A percentile compares a stretch with the other conserved stretches of the same genome.
These are phyloP conservation scores for Myotisia sp. DNA, from an alignment of 2,329 filamentous ascomycete species.

Conservation along the genomic window DNA sequence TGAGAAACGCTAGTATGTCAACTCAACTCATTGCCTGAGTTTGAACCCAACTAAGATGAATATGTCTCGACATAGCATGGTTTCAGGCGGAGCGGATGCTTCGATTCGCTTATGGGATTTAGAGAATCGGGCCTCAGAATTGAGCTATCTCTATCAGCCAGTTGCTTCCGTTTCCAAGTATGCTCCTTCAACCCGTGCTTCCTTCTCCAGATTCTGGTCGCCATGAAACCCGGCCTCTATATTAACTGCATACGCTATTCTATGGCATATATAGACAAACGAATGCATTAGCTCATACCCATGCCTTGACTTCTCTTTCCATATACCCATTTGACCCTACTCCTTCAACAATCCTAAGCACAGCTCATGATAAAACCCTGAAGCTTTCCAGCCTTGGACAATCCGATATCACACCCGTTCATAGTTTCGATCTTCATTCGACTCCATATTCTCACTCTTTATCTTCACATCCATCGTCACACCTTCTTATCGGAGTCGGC, in stretches of 20 bases:
- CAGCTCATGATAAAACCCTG: constrained; percentile 33
- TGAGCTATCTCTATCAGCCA: constrained; percentile 41
- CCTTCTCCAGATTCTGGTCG: too few relatives aligned
- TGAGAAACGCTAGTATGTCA: constrained; percentile 54
- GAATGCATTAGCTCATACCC: constrained; percentile 28
- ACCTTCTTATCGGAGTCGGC: constrained; percentile 69
- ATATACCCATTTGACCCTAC: constrained; percentile 36
- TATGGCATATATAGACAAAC: constrained; percentile 14
- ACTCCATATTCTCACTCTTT: constrained; percentile 51
- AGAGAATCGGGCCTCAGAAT: constrained; percentile 40
- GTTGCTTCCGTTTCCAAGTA: constrained; percentile 31
- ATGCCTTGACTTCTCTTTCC: constrained; percentile 33
- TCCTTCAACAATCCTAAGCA: constrained; percentile 33
- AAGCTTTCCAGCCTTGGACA: constrained; percentile 31
- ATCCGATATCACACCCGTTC: constrained; percentile 27
- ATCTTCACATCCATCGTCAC: constrained; percentile 51
- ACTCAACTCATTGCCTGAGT: neutral
- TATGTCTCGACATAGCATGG: constrained; percentile 38
- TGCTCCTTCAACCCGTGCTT: constrained; percentile 3
- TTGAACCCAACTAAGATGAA: neutral
- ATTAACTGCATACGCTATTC: neutral
- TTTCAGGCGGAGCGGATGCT: constrained; percentile 76
- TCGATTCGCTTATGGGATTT: constrained; percentile 80
- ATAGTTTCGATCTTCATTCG: constrained; percentile 33
- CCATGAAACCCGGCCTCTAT: too few relatives aligned